These are phyloP conservation scores for Aspergillus ochraceoroseus DNA, from an alignment of 2,329 filamentous ascomycete species.

Conservation along the genomic window DNA sequence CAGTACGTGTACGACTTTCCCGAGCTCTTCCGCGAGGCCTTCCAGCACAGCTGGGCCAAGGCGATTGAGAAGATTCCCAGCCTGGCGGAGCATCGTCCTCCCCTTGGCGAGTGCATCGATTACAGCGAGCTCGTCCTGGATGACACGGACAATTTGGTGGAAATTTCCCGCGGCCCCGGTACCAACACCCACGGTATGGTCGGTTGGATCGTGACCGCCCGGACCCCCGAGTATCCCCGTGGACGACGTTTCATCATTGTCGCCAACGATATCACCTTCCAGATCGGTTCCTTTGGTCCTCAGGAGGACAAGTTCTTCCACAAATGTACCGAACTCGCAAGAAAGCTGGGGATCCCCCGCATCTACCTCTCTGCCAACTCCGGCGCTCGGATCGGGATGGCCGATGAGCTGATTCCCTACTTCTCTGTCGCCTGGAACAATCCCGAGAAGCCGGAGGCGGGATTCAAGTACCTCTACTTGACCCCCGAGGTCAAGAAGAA, in stretches of 20 bases:
- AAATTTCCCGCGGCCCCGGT: constrained; percentile 90
- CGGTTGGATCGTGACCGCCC: constrained; percentile 91
- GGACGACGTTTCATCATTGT: constrained; percentile 92
- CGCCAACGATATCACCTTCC: constrained; percentile 98
- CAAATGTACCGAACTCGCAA: constrained; percentile 95
- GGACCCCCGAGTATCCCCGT: constrained; percentile 89
- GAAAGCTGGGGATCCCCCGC: constrained; percentile 88
- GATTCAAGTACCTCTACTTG: constrained; percentile 96
- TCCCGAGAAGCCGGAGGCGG: constrained; percentile 68
- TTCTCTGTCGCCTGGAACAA: constrained; percentile 98
- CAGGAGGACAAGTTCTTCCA: constrained; percentile 97
- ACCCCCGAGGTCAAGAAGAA: constrained; percentile 79
- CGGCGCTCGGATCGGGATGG: constrained; percentile 92
- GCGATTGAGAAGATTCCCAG: constrained; percentile 67
- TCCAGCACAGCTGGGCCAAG: constrained; percentile 88
- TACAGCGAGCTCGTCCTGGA: constrained; percentile 93
- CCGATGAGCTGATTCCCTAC: constrained; percentile 92
- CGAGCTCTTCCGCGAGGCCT: constrained; percentile 95
- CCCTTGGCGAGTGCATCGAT: constrained; percentile 83
- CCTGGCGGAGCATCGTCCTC: constrained; percentile 74
- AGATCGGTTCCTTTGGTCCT: constrained; percentile 96
- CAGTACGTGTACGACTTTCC: constrained; percentile 99
- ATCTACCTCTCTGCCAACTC: constrained; percentile 99
- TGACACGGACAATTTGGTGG: constrained; percentile 82
- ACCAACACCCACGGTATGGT: constrained; percentile 98